Base-by-base conservation (phyloP, 1,284 basidiomycete species). In the Cutaneotrichosporon arboriforme region DNA sequence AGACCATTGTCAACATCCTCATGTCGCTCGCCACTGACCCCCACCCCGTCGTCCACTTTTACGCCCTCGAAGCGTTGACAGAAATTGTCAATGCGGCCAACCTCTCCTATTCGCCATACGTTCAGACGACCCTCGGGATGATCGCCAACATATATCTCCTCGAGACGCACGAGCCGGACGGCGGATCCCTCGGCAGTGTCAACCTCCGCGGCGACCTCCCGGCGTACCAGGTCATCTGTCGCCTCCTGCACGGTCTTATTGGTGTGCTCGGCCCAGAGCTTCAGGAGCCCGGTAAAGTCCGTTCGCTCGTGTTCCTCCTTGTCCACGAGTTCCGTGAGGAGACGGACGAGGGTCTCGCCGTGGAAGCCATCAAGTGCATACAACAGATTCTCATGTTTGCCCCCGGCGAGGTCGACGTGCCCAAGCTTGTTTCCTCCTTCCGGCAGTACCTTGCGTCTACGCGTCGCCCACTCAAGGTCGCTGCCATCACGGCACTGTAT, bases 321-420 rank as follows among this genome's bases (percentile, higher is more conserved):
- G 85, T 97, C 1, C 82, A 84, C 57, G 87, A 93, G 66, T 89
- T 97, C 65, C 84, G 85, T 3, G 76, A 81, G 37, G 93, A 98
- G 67, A 82, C 84, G 3, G 90, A 97, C 63, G 89, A 94, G 63
- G 86, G 87, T 0, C 85, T 94, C 48, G 81, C 86, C 22, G 88
- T 97, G 0, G 92, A 98, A 70, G 91, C 92, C 1, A 92, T 97
- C 75, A 89, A 88, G 73, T 94, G 92, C 68, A 85, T 90, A 17
- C 94, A 98, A 68, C 93, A 97, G 70, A 87, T 97, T 76, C 81
- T 96, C 31, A 92, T 99, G 84, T 97, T 98, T 64, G 87, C 90
- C 0, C 85, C 90, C 0, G 82, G 88, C 53, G 82, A 89, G 54
- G 83, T 90, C 55, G 80, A 90, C 54, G 82, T 90, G 8, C 85